Evolutionary conservation across 331 rosid species (phyloP), one percentile per base, ranked within the genome.

Genomic region (Cydonia oblonga): DNA sequence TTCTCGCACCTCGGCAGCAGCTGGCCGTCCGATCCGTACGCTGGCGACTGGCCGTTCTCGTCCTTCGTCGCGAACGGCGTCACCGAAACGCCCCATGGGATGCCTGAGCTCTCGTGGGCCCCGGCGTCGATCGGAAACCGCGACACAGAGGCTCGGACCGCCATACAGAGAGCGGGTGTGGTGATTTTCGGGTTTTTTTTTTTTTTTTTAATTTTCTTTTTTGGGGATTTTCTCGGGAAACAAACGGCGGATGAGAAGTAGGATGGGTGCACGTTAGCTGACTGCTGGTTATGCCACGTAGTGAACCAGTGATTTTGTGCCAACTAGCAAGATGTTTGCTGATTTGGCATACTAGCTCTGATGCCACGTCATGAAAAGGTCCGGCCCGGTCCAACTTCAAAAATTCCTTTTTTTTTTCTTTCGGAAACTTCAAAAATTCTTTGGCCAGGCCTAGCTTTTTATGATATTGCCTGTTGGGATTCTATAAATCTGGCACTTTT

Each of bases 31-130:
- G 91, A 88, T 76, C 98, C 97, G 73, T 89, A 93, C 6, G 33
- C 81, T 18, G 98, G 96, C 40, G 89, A 9, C 1, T 82, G 85
- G 42, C 80, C 87, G 67, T 79, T 82, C 81, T 93, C 97, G 76
- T 93, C 90, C 69, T 63, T 72, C 78, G 88, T 77, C 16, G 96
- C 84, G 85, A 91, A 89, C 1, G 97, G 98, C 32, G 90, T 78
- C 75, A 91, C 91, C 54, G 96, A 85, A 30, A 91, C 89, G 61
- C 98, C 97, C 98, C 98, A 91, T 6, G 89, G 91, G 5, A 93
- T 80, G 46, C 97, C 98, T 29, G 97, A 93, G 51, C 77, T 88
- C 83, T 93, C 96, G 73, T 87, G 96, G 10, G 98, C 92, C 61
- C 86, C 96, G 1, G 89, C 72, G 65, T 93, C 98, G 11, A 85